These are phyloP conservation scores for Heterobasidion parviporum DNA, from an alignment of 1,284 basidiomycete species.

Conservation along the genomic window DNA sequence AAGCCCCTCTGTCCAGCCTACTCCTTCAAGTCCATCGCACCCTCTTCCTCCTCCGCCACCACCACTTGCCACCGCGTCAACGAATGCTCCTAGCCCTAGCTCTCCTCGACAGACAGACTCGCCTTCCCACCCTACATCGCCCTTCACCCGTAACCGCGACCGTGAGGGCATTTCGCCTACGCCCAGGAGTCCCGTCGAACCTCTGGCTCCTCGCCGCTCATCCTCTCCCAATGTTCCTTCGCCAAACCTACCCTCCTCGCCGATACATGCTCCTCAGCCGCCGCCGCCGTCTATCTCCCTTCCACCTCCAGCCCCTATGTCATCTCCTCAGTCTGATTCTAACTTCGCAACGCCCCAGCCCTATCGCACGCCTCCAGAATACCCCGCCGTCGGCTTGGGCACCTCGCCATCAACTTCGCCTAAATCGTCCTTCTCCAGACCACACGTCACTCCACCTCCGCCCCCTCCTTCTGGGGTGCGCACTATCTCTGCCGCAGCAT, in stretches of 20 bases:
- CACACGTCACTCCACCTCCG: constrained; percentile 13
- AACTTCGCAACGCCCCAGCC: constrained; percentile 20
- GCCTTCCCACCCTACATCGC: neutral
- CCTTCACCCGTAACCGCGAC: constrained; percentile 7
- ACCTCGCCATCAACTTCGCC: constrained; percentile 14
- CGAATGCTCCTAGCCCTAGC: constrained; percentile 1
- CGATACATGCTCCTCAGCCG: constrained; percentile 4
- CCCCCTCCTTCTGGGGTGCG: constrained; percentile 27
- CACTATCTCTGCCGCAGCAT: constrained; percentile 70
- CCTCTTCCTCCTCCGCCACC: no score
- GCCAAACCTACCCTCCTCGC: no score
- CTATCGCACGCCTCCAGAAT: constrained; percentile 32
- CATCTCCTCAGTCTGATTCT: constrained; percentile 12
- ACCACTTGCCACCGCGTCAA: neutral
- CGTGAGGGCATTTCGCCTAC: constrained; percentile 1
- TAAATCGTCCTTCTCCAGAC: constrained; percentile 18
- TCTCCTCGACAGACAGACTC: constrained; percentile 9
- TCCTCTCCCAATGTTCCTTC: constrained; percentile 3
- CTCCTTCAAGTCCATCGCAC: neutral
- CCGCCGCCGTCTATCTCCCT: constrained; percentile 12
- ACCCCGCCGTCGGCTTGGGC: constrained; percentile 18
- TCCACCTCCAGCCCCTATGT: constrained; percentile 11
- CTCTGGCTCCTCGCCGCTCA: neutral
- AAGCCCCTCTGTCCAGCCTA: constrained; percentile 11
- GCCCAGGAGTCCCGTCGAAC: neutral